These are phyloP conservation scores for Phyllosticta citrichinensis DNA, from an alignment of 2,329 filamentous ascomycete genomes.

Conservation along the genomic window DNA sequence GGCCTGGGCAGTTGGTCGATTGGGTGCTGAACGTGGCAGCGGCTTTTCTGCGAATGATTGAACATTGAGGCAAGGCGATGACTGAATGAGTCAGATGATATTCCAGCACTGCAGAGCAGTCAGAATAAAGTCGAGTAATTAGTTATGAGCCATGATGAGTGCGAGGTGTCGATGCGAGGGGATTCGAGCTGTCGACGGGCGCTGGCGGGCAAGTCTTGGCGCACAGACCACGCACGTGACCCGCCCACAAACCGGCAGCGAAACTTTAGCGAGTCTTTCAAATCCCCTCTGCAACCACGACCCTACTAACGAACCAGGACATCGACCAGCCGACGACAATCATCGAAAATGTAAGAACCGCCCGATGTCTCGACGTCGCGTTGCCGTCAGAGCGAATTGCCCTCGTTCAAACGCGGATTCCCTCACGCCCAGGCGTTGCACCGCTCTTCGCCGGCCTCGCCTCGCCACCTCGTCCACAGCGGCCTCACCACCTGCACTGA, in stretches of 20 bases:
- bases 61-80: neutral
- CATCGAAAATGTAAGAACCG: constrained; percentile 33
- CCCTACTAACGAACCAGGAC: constrained; percentile 9
- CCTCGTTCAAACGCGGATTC: neutral
- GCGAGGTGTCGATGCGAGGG: neutral
- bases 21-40: neutral
- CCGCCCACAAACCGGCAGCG: neutral
- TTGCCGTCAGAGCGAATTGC: constrained; percentile 6
- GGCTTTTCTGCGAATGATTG: too few relatives aligned
- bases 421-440: neutral
- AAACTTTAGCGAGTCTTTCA: neutral
- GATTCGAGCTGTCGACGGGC: neutral
- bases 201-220: neutral
- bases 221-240: neutral
- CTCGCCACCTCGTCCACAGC: constrained; percentile 17
- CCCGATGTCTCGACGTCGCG: constrained; percentile 15
- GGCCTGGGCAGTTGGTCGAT: neutral
- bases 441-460: constrained; percentile 9
- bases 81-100: neutral
- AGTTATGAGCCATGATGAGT: neutral
- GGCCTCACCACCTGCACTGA: constrained; percentile 15
- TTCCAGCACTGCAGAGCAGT: too few relatives aligned
- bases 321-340: constrained; percentile 28
- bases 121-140: neutral
- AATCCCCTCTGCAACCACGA: constrained; percentile 10